Percentiles rank a stretch among this genome's conserved stretches.
These are phyloP conservation scores for Talaromyces sp. DNA, from an alignment of 2,329 filamentous ascomycete species.

Conservation along the genomic window DNA sequence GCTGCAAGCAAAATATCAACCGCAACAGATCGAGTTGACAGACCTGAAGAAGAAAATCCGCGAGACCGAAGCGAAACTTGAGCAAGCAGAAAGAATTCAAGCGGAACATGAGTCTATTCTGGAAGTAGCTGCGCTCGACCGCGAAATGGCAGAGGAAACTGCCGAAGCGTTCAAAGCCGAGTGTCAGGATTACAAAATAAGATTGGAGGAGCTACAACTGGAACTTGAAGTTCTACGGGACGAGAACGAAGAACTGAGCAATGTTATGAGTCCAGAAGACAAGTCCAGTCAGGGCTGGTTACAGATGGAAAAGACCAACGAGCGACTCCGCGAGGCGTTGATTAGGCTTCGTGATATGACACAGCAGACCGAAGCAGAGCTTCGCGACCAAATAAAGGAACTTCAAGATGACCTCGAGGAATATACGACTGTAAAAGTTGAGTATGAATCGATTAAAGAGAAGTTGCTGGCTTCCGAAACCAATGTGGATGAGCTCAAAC, in stretches of 20 bases:
- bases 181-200: conserved; percentile 70
- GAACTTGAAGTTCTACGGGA: conserved; percentile 83
- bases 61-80: conserved; percentile 67
- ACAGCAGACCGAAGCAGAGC: conserved; percentile 76
- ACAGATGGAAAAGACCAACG: conserved; percentile 87
- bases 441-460: conserved; percentile 68
- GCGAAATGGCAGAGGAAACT: conserved; percentile 94
- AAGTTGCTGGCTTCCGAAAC: conserved; percentile 70
- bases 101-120: conserved; percentile 81
- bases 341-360: conserved; percentile 81
- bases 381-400: conserved; percentile 69
- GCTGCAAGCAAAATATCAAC: conserved; percentile 81
- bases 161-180: conserved; percentile 79
- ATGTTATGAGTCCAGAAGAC: conserved; percentile 85
- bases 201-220: conserved; percentile 77
- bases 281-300: conserved; percentile 82
- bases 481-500: conserved; percentile 77
- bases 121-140: conserved; percentile 83
- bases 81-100: conserved; percentile 68
- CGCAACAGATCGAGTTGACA: conserved; percentile 73
- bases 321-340: conserved; percentile 80
- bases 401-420: conserved; percentile 72
- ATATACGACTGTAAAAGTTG: conserved; percentile 62
- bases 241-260: conserved; percentile 78
- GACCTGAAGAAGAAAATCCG: conserved; percentile 75